Evolutionary conservation across 768 basidiomycete genomes (phyloP).

Genomic region (Epithele typhae): DNA sequence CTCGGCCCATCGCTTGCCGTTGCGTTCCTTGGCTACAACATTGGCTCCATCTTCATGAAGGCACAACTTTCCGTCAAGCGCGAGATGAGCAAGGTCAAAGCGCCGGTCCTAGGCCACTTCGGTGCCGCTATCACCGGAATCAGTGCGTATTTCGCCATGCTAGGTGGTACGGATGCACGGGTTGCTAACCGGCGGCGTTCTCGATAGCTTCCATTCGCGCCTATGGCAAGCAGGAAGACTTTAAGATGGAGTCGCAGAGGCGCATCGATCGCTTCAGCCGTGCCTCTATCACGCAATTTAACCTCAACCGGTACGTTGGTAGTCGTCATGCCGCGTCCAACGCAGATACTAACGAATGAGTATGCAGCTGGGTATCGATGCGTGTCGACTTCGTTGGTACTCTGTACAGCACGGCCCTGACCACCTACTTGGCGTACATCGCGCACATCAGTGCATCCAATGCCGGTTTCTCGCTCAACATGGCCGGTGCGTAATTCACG

Average conservation of each 20-base stretch:
- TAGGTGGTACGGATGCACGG: too few relatives aligned
- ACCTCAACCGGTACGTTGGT: conserved; percentile 30
- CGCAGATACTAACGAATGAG: too few relatives aligned
- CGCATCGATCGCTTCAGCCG: conserved; percentile 44
- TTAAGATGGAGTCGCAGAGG: conserved; percentile 33
- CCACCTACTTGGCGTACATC: conserved; percentile 44
- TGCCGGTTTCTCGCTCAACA: conserved; percentile 32
- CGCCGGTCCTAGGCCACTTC: conserved; percentile 47
- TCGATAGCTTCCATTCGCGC: conserved; percentile 43
- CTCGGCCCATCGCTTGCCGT: conserved; percentile 33
- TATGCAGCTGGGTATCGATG: conserved; percentile 37
- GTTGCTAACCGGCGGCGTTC: too few relatives aligned
- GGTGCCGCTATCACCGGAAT: conserved; percentile 49
- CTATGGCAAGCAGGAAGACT: conserved; percentile 45
- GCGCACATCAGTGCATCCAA: conserved; percentile 34
- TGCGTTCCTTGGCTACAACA: conserved; percentile 31
- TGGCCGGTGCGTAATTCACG: conserved; percentile 42
- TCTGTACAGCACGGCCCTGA: conserved; percentile 42
- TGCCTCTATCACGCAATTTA: conserved; percentile 37
- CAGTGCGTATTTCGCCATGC: conserved; percentile 26
- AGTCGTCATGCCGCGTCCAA: background rate
- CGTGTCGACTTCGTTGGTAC: conserved; percentile 51
- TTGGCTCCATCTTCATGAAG: conserved; percentile 48
- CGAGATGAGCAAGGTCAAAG: conserved; percentile 44
- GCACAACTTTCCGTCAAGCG: conserved; percentile 54